Base-by-base conservation (phyloP, 2,329 filamentous ascomycete genomes). In the Pestalotiopsis sp. region DNA sequence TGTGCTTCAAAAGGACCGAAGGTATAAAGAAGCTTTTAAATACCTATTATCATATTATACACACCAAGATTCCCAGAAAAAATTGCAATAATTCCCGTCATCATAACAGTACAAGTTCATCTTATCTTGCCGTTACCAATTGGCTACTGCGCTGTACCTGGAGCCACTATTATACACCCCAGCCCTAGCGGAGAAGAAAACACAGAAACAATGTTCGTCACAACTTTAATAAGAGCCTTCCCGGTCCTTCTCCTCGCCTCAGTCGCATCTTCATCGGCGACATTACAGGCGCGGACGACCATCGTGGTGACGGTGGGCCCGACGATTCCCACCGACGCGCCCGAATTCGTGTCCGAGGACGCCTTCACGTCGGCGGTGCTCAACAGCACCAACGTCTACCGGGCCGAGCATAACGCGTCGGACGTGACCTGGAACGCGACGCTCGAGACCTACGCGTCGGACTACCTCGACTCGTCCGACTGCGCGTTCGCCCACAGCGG, bases 311-410 rank as follows among this genome's bases (percentile, higher is more conserved):
- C 77, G 17, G 64, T 69, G 6, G 66, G 68, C 6, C 71, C 76
- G 1, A 41, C 74, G 0, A 69, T 74, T 63, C 76, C 76, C 9
- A 75, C 72, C 66, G 31, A 70, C 0, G 69, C 70, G 12, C 75
- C 79, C 9, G 74, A 81, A 57, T 83, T 80, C 73, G 73, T 73
- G 14, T 69, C 77, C 67, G 72, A 76, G 61, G 69, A 73, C 38
- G 69, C 77, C 65, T 88, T 88, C 78, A 81, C 80, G 2, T 82
- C 82, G 14, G 85, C 88, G n/a, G 79, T 93, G 27, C 84, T 94
- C 66, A 86, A 88, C 76, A 86, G 84, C 72, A 92, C 89, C 49
- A 94, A 94, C 78, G 78, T 82, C 62, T 93, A 91, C 81, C 89
- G 92, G 25, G 71, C 72, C 6, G 79, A 88, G 69, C 90, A 94